Evolutionary conservation across 441 rosid species (phyloP).

Genomic region (Melastoma candidum): DNA sequence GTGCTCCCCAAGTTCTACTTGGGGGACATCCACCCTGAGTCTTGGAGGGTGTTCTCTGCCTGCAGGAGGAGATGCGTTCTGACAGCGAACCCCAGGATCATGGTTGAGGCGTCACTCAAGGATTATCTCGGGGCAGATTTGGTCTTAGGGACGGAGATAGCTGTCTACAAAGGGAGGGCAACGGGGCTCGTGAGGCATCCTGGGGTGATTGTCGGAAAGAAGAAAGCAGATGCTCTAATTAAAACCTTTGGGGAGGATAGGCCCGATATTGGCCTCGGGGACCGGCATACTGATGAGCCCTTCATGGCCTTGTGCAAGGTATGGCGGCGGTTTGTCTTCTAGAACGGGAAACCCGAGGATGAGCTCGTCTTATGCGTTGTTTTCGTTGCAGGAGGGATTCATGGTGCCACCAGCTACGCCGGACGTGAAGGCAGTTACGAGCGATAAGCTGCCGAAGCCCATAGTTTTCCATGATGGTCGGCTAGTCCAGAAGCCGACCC

Average conservation of each 20-base stretch:
- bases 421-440: conserved; percentile 11
- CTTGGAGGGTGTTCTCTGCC: conserved; percentile 41
- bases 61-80: conserved; percentile 38
- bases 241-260: conserved; percentile 23
- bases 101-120: conserved; percentile 43
- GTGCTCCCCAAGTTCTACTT: conserved; percentile 48
- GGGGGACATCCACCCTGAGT: conserved; percentile 35
- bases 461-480: conserved; percentile 52
- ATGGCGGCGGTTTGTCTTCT: not conserved
- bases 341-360: not conserved
- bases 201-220: conserved; percentile 39
- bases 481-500: conserved; percentile 47
- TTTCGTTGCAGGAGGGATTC: conserved; percentile 32
- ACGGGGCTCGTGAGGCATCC: conserved; percentile 36
- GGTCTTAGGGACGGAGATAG: conserved; percentile 46
- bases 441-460: conserved; percentile 37
- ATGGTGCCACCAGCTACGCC: conserved; percentile 21
- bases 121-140: conserved; percentile 38
- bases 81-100: conserved; percentile 44
- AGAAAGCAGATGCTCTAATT: conserved; percentile 32
- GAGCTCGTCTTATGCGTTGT: too few species aligned
- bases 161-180: conserved; percentile 34
- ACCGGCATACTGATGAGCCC: conserved; percentile 33
- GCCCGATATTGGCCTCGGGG: conserved; percentile 28
- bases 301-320: conserved; percentile 48